Evolutionary conservation across 768 basidiomycete species (phyloP), one percentile per base, ranked within the genome.

Genomic region (Leccinum arenicola): DNA sequence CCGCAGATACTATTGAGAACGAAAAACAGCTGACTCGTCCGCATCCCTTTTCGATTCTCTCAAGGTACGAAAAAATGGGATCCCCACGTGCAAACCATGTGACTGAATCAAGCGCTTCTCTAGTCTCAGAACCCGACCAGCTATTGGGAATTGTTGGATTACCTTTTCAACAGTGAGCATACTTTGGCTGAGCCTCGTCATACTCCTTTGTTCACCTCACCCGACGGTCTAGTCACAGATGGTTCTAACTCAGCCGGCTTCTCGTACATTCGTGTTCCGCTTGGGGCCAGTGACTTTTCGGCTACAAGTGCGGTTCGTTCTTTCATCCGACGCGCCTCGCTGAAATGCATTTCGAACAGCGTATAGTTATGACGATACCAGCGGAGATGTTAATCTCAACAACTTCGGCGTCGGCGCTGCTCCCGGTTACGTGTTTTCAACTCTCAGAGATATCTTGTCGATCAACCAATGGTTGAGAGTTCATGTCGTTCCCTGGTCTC

Each of bases 221-320:
- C 27, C 21, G 48, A 45, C n/a, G 25, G 8, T 36, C 11, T 35
- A 81, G 80, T 84, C 15, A 80, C 81, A 1, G 84, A 91, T 67
- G 84, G 79, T 1, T 79, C 80, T 11, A 76, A 83, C 56, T 78
- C 82, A 6, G 88, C 89, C 27, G 89, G 88, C 1, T 73, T 91
- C 54, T 84, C 83, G 47, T 88, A 87, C 64, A 72, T 91, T 52
- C 82, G 89, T 10, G 76, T 91, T 40, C 82, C 89, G 0, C 77
- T 91, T 14, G 89, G 89, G 14, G 86, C 89, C 4, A 82, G 86
- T 3, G 89, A 91, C 70, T 91, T 91, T 66, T 89, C 89, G 11
- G 74, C 81, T 3, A 75, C 64, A 3, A 62, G 88, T 87, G 58
- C 49, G 78, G n/a, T 31, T 33, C 23, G n/a, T 9, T 12, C 8